phyloP scores from a whole-genome alignment of 225 moss, liverwort and hornwort species.

The Marchantia polymorpha region DNA sequence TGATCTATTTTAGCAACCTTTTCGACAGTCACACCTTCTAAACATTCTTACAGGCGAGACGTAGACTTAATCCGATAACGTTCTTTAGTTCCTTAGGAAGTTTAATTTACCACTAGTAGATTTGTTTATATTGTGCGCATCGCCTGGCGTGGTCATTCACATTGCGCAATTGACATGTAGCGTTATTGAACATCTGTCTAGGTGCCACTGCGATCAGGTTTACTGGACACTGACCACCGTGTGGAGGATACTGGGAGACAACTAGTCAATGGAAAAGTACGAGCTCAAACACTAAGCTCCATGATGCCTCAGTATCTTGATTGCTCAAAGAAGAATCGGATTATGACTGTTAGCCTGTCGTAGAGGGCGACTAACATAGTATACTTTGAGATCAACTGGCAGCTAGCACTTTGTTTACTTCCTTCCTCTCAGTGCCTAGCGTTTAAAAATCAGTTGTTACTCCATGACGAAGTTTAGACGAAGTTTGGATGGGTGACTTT shows the following conservation, averaged over 20 bases:
- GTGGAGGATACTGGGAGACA: conserved; percentile 70
- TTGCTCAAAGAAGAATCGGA: too few relatives aligned
- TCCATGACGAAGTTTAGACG: not conserved
- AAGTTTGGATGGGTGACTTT: not conserved
- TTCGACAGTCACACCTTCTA: too few relatives aligned
- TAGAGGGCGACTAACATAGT: too few relatives aligned
- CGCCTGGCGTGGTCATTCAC: not conserved
- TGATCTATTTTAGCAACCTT: too few relatives aligned
- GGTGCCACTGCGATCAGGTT: conserved; percentile 61
- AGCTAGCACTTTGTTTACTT: not conserved
- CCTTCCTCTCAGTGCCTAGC: not conserved
- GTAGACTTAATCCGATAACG: too few relatives aligned
- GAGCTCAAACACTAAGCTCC: not conserved
- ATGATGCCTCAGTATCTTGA: not conserved
- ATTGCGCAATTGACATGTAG: not conserved
- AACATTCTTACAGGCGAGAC: too few relatives aligned
- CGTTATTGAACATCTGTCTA: conserved; percentile 13
- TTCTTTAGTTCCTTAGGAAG: too few relatives aligned
- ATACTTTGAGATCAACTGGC: too few relatives aligned
- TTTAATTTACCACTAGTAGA: too few relatives aligned
- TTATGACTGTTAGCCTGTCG: too few relatives aligned
- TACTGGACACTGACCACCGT: conserved; percentile 66
- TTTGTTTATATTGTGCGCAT: not conserved
- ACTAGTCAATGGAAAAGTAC: conserved; percentile 67
- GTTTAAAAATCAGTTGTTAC: not conserved